Percentiles rank a stretch among this genome's conserved stretches.
phyloP scores from a whole-genome alignment of 2,329 filamentous ascomycete species.

The Blastomyces silverae region DNA sequence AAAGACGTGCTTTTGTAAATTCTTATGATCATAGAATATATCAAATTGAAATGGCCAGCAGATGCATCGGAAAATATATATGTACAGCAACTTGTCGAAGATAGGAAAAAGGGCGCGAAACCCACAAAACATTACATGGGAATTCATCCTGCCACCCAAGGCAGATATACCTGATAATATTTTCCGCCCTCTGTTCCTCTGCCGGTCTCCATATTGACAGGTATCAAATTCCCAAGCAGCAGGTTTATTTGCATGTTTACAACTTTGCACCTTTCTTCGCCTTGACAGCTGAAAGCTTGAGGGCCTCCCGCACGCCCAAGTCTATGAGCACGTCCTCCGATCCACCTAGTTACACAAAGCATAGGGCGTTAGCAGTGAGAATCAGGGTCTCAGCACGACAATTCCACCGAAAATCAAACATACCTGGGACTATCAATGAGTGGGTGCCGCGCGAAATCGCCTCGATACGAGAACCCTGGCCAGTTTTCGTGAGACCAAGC shows the following conservation, averaged over 20 bases:
- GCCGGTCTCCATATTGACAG: not conserved
- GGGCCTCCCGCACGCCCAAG: constrained; percentile 17
- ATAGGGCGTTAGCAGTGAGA: not conserved
- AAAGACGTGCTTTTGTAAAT: not conserved
- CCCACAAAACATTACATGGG: not conserved
- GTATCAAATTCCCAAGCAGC: not conserved
- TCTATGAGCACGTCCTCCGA: constrained; percentile 21
- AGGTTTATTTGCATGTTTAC: not conserved
- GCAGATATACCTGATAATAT: not conserved
- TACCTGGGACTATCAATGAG: constrained; percentile 17
- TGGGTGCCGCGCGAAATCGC: constrained; percentile 17
- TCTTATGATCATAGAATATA: not conserved
- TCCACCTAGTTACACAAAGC: constrained; percentile 15
- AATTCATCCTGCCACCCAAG: not conserved
- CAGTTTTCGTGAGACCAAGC: constrained; percentile 18
- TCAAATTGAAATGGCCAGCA: not conserved
- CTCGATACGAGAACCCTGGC: constrained; percentile 19
- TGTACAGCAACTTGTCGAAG: not conserved
- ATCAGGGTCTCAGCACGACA: not conserved
- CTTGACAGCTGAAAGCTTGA: constrained; percentile 16
- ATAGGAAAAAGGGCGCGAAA: not conserved
- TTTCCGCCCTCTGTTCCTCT: not conserved
- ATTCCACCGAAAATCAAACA: not conserved
- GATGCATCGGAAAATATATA: not conserved
- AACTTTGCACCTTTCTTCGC: constrained; percentile 12